phyloP scores from a whole-genome alignment of 2,329 filamentous ascomycete genomes.

The Fusarium irregulare region DNA sequence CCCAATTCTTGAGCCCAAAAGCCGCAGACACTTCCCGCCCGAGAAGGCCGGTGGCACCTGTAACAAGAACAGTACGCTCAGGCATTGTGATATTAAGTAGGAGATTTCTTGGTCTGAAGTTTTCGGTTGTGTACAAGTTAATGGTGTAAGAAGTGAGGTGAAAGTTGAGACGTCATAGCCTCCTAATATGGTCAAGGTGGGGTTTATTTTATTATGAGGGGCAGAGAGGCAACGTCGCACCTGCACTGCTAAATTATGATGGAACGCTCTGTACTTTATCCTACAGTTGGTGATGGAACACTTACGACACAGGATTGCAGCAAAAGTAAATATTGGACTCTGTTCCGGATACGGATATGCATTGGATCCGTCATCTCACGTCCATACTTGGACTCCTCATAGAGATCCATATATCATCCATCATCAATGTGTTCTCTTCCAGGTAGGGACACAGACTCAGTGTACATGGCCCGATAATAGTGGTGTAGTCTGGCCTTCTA shows the following conservation, averaged over 20 bases:
- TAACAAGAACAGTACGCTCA: constrained; percentile 72
- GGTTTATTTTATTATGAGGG: constrained; percentile 28
- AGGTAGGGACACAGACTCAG: not conserved
- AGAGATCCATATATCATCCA: not conserved
- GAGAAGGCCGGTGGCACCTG: constrained; percentile 85
- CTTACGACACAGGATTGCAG: not conserved
- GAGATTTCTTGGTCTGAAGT: not conserved
- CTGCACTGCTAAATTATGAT: not conserved
- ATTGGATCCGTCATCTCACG: not conserved
- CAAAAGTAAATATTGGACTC: not conserved
- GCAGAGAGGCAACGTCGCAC: constrained; percentile 11
- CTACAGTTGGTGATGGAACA: not conserved
- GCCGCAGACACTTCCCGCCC: constrained; percentile 80
- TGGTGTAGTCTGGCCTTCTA: not conserved
- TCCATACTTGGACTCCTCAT: not conserved
- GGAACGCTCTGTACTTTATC: not conserved
- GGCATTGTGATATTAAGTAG: constrained; percentile 6
- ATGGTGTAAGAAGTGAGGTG: constrained; percentile 4
- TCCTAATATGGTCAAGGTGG: constrained; percentile 19
- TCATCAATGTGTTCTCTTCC: not conserved
- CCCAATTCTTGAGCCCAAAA: constrained; percentile 73
- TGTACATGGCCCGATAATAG: not conserved
- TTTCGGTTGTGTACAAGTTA: not conserved
- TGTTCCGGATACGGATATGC: not conserved
- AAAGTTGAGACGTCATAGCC: constrained; percentile 30